Conservation (phyloP, 495 filamentous ascomycete genomes). For the Alectoria sarmentosa region DNA sequence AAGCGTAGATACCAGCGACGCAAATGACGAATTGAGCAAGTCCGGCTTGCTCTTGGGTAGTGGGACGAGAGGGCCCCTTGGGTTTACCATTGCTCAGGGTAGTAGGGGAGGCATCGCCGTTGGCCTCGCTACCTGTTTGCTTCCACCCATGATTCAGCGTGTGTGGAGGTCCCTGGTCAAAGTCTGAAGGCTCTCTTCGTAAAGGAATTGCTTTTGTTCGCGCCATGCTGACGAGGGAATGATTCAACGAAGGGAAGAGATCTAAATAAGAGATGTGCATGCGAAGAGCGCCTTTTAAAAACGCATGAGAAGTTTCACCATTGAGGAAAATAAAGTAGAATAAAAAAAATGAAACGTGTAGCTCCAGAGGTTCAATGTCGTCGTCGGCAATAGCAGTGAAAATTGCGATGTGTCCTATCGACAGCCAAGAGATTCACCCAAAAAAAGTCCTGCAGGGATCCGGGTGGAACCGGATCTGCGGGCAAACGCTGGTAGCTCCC, state of each 20-base stretch:
- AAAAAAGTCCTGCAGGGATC: not conserved
- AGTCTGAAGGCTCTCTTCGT: conserved; percentile 58
- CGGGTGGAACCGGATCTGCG: conserved; percentile 15
- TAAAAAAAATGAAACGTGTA: not conserved
- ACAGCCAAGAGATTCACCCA: not conserved
- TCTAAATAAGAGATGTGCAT: conserved; percentile 2
- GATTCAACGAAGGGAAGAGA: not conserved
- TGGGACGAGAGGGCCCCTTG: conserved; percentile 29
- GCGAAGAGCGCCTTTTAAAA: not conserved
- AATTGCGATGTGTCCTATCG: conserved; percentile 17
- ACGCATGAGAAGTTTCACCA: not conserved
- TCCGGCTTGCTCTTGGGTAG: conserved; percentile 40
- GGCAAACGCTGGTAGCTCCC: conserved; percentile 2
- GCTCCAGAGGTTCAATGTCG: not conserved
- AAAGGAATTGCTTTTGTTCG: conserved; percentile 59
- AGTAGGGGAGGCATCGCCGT: conserved; percentile 25
- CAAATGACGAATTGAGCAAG: conserved; percentile 73
- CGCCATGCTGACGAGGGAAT: conserved; percentile 45
- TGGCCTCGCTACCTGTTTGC: conserved; percentile 29
- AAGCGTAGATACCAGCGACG: conserved; percentile 88
- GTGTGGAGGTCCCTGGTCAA: conserved; percentile 39
- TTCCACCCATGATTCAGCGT: conserved; percentile 29
- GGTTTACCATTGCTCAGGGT: conserved; percentile 36
- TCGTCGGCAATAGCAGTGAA: conserved; percentile 1
- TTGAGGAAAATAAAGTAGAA: not conserved